A percentile compares a stretch with the other conserved stretches of the same genome.
Conservation (phyloP, 2,329 filamentous ascomycete species). For the Ophiostoma pallidulum region DNA sequence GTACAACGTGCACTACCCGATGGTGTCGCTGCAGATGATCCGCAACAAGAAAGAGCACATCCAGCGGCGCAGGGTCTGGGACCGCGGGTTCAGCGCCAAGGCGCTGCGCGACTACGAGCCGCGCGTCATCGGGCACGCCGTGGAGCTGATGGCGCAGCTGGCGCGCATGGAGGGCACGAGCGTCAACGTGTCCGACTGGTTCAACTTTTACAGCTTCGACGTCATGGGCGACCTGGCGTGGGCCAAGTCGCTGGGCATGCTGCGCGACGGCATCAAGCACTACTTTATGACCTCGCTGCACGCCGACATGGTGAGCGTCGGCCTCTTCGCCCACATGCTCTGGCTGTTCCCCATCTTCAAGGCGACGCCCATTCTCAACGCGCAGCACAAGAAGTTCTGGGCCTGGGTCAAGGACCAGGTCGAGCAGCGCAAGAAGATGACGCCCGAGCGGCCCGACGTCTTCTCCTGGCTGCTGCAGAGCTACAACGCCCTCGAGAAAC, state of each 20-base stretch:
- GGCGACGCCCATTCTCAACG: constrained; percentile 13
- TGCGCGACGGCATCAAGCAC: constrained; percentile 17
- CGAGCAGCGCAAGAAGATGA: constrained; percentile 4
- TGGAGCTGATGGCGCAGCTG: constrained; percentile 18
- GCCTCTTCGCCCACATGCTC: constrained; percentile 15
- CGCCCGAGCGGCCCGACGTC: constrained; percentile 8
- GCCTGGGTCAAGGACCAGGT: constrained; percentile 13
- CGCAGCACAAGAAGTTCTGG: constrained; percentile 14
- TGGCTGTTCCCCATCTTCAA: constrained; percentile 18
- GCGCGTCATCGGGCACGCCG: constrained; percentile 16
- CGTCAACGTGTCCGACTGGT: constrained; percentile 21
- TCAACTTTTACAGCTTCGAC: constrained; percentile 25
- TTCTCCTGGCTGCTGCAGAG: constrained; percentile 12
- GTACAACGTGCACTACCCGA: constrained; percentile 16
- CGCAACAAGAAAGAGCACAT: constrained; percentile 15
- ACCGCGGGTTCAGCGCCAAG: constrained; percentile 13
- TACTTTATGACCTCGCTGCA: constrained; percentile 15
- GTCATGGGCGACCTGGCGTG: constrained; percentile 27
- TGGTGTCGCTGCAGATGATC: constrained; percentile 14
- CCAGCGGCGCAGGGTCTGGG: constrained; percentile 15
- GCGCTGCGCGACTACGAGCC: constrained; percentile 21
- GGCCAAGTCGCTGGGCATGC: constrained; percentile 24
- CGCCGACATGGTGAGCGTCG: constrained; percentile 17
- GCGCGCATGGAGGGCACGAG: constrained; percentile 8
- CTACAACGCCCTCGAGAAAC: not conserved